A percentile compares a stretch with the other conserved stretches of the same genome.
Evolutionary conservation across 768 basidiomycete species (phyloP).

Genomic region (Tylopilus sp.): DNA sequence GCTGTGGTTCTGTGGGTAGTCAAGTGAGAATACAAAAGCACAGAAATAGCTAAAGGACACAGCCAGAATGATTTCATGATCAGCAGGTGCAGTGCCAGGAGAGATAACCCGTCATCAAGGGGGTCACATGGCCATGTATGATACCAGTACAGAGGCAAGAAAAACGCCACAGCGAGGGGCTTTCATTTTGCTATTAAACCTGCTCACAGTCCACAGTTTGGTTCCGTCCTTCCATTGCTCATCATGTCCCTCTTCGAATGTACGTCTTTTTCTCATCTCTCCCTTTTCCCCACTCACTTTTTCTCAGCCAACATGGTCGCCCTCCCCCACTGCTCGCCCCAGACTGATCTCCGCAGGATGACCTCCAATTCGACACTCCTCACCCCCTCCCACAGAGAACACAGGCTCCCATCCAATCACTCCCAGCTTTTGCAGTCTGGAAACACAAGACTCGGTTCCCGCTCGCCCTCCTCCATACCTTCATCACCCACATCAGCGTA

Average conservation of each 20-base stretch:
- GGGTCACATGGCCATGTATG: conserved; percentile 2
- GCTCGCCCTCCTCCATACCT: conserved; percentile 71
- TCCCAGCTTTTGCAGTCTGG: conserved; percentile 49
- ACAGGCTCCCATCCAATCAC: conserved; percentile 39
- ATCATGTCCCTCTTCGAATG: conserved; percentile 24
- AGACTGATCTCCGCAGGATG: conserved; percentile 53
- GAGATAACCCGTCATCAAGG: conserved; percentile 3
- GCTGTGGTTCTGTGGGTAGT: too few species aligned
- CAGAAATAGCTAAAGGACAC: not conserved
- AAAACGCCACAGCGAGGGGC: conserved; percentile 14
- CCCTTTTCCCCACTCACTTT: not conserved
- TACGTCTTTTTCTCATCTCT: not conserved
- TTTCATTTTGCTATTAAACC: conserved; percentile 20
- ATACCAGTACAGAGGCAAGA: not conserved
- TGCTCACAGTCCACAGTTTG: conserved; percentile 10
- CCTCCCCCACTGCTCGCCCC: conserved; percentile 28
- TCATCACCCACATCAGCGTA: conserved; percentile 80
- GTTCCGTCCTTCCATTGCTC: conserved; percentile 6
- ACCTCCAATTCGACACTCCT: conserved; percentile 46
- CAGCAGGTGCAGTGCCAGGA: not conserved
- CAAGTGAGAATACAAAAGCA: not conserved
- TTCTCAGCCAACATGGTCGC: conserved; percentile 16
- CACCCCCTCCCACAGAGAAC: conserved; percentile 35
- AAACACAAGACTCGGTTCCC: conserved; percentile 49
- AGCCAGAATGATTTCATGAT: conserved; percentile 2